Conservation (phyloP, 1,284 basidiomycete species). For the Lentinula novae-zelandiae region DNA sequence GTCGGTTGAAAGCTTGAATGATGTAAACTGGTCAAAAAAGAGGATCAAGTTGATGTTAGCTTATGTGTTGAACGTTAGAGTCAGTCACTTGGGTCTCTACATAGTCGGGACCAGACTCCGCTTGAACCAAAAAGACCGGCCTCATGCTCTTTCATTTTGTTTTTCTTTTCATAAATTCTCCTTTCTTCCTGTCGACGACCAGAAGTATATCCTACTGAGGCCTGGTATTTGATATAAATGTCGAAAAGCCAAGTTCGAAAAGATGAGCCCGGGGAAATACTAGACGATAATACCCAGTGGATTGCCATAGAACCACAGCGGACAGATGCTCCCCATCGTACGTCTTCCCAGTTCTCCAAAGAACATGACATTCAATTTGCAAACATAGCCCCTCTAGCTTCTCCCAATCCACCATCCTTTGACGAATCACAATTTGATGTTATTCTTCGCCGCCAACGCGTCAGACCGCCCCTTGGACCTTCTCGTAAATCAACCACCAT, state of each 20-base stretch:
- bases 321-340: not conserved
- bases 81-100: too few species aligned
- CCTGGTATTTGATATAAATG: not conserved
- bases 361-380: not conserved
- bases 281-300: conserved; percentile 10
- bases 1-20: too few species aligned
- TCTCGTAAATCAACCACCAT: conserved; percentile 40
- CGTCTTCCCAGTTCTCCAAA: not conserved
- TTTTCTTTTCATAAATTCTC: too few species aligned
- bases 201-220: not conserved
- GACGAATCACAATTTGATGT: conserved; percentile 47
- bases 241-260: not conserved
- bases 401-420: conserved; percentile 36
- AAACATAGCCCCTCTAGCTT: not conserved
- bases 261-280: not conserved
- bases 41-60: too few species aligned
- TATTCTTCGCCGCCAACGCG: conserved; percentile 54
- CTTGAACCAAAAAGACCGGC: too few species aligned
- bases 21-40: too few species aligned
- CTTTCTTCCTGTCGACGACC: too few species aligned
- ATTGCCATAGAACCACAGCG: conserved; percentile 21
- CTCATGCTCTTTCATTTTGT: too few species aligned
- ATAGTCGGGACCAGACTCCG: too few species aligned
- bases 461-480: conserved; percentile 40
- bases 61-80: too few species aligned